phyloP scores from a whole-genome alignment of 2,329 filamentous ascomycete genomes.

The Beauveria sp. region DNA sequence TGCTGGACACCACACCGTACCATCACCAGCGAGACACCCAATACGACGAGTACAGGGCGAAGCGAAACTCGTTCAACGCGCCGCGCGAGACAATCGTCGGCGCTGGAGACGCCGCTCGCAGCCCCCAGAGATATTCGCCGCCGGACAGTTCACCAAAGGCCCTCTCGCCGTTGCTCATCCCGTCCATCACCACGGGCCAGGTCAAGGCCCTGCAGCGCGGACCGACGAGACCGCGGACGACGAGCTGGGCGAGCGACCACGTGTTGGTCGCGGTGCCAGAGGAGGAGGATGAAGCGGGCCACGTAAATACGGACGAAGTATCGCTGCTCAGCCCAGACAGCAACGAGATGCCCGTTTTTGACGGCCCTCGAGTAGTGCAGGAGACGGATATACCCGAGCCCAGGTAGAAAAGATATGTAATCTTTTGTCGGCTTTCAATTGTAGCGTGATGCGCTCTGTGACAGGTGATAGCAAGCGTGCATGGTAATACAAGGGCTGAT shows the following conservation, averaged over 20 bases:
- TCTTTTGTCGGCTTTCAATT: too few relatives aligned
- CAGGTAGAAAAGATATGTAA: constrained; percentile 10
- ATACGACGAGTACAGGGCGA: constrained; percentile 38
- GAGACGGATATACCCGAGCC: constrained; percentile 21
- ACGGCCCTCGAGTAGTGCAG: constrained; percentile 16
- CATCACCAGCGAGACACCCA: constrained; percentile 39
- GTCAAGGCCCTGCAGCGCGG: constrained; percentile 19
- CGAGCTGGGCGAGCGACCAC: constrained; percentile 31
- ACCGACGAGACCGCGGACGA: constrained; percentile 21
- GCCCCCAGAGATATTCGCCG: background rate
- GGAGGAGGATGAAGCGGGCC: constrained; percentile 23
- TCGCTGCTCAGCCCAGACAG: constrained; percentile 22
- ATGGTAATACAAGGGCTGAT: too few relatives aligned
- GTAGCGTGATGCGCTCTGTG: too few relatives aligned
- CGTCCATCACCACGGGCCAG: constrained; percentile 2
- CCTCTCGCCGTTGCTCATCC: constrained; percentile 16
- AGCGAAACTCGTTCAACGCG: constrained; percentile 20
- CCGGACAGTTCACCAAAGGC: background rate
- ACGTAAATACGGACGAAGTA: constrained; percentile 19
- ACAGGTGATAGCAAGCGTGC: too few relatives aligned
- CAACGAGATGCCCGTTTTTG: constrained; percentile 17
- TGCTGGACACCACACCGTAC: constrained; percentile 25
- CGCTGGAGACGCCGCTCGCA: background rate
- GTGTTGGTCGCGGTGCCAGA: constrained; percentile 32
- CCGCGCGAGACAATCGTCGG: constrained; percentile 15